phyloP scores from a whole-genome alignment of 768 basidiomycete genomes.

The Coprinopsis cinerea region DNA sequence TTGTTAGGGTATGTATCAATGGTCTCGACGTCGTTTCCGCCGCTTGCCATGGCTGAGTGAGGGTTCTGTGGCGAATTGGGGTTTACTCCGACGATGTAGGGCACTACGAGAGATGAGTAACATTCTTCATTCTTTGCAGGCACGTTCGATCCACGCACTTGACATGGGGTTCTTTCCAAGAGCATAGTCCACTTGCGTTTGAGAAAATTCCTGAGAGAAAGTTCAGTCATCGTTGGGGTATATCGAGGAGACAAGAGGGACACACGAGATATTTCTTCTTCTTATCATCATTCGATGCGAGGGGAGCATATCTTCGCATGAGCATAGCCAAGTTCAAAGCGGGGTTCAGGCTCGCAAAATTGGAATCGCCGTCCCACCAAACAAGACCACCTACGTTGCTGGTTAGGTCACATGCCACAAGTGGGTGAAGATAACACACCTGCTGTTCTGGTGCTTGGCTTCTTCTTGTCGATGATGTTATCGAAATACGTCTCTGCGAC shows the following conservation, averaged over 20 bases:
- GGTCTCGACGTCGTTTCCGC: conserved; percentile 61
- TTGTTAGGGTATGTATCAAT: conserved; percentile 69
- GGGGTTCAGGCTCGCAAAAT: conserved; percentile 75
- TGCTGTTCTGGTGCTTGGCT: neutral
- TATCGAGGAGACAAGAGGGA: neutral
- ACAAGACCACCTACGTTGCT: conserved; percentile 85
- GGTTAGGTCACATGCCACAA: no score
- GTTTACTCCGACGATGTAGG: conserved; percentile 85
- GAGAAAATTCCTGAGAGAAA: conserved; percentile 55
- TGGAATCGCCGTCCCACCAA: conserved; percentile 80
- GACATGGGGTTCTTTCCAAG: conserved; percentile 90
- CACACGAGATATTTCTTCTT: conserved; percentile 55
- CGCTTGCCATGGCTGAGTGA: conserved; percentile 85
- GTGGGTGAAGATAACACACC: no score
- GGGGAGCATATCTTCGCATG: conserved; percentile 65
- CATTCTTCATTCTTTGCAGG: neutral
- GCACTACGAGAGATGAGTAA: conserved; percentile 35
- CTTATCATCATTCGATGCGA: conserved; percentile 59
- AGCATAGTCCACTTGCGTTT: conserved; percentile 72
- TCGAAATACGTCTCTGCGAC: conserved; percentile 78
- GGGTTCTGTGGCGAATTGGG: conserved; percentile 90
- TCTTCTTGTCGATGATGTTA: conserved; percentile 50
- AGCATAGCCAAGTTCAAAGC: conserved; percentile 86
- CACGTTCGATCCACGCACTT: conserved; percentile 33
- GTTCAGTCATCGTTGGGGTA: neutral